Conservation (phyloP, 768 basidiomycete genomes). For the Boletales sp. region DNA sequence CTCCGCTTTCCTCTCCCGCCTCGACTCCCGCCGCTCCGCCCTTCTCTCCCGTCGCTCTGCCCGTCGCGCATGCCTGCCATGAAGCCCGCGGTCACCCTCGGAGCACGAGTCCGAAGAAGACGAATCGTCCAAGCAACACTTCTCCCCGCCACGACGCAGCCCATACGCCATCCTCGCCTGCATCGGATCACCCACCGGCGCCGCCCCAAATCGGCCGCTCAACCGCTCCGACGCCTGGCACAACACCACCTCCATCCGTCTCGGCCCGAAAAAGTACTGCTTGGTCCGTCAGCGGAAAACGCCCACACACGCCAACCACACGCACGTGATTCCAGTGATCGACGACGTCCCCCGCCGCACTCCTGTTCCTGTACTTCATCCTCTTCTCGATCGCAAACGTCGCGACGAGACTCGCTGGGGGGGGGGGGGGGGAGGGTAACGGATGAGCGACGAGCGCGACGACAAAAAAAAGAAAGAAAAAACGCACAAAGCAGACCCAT, state of each 20-base stretch:
- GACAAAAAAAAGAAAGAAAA: not conserved
- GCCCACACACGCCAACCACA: not conserved
- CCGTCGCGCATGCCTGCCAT: not conserved
- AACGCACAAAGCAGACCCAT: conserved; percentile 23
- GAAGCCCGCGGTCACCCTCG: conserved; percentile 2
- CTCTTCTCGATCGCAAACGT: conserved; percentile 14
- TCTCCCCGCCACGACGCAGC: conserved; percentile 9
- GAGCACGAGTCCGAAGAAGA: not conserved
- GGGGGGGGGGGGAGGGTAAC: too few species aligned
- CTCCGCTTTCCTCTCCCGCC: conserved; percentile 2
- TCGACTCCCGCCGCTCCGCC: conserved; percentile 12
- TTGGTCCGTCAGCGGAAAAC: not conserved
- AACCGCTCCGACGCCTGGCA: conserved; percentile 29
- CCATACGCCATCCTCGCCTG: conserved; percentile 17
- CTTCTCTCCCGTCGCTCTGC: not conserved
- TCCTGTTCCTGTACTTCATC: conserved; percentile 36
- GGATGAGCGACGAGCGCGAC: too few species aligned
- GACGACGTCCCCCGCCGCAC: conserved; percentile 39
- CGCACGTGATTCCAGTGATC: conserved; percentile 48
- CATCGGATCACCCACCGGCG: conserved; percentile 17
- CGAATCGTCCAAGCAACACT: not conserved
- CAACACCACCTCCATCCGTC: conserved; percentile 41
- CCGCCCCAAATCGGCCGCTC: conserved; percentile 22
- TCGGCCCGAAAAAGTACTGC: conserved; percentile 48
- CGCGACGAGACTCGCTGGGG: conserved; percentile 17